Evolutionary conservation across 129 eudicot genomes (phyloP), one percentile per base, ranked within the genome.

Genomic region (Escallonia rubra): DNA sequence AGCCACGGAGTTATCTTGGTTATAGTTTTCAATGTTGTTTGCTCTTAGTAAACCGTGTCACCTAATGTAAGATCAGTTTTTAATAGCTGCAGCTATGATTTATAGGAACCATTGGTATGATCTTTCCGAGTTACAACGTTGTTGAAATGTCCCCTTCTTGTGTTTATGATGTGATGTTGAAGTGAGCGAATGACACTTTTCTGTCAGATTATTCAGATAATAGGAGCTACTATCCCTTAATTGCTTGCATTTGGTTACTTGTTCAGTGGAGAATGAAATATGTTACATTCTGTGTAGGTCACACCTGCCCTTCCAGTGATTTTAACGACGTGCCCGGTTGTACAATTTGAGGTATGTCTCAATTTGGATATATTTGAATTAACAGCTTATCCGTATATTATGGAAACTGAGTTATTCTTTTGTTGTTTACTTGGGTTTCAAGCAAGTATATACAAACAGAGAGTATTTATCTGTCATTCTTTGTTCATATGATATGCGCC

Each of bases 291-390:
- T 74, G 46, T 79, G 74, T 67, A 92, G 98, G 96, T 89, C 55
- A 93, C 96, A 63, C 98, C 98, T 47, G 78, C 96, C 43, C 89
- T 89, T 64, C 96, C 98, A 3, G 78, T 86, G 57, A 65, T 82
- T 39, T 59, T 89, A 74, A 83, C 95, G 63, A 75, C 96, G 64
- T 65, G 84, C 68, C 96, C 98, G 8, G 76, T 89, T 67, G 57
- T 89, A 67, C 95, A 88, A 67, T 93, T 93, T 64, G 98, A 93
- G 95, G 98, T 93, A 69, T 55, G 67, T 76, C 41, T 64, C 54
- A 4, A 50, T 50, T 9, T 50, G 55, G 10, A 50, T 50, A 50
- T 4, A 2, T 50, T 2, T 50, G 34, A 56, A 16, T 57, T 15
- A 57, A 23, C 41, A 15, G 16, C 16, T 6, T 6, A 57, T 57